These are phyloP conservation scores for Tremellales sp. DNA, from an alignment of 1,284 basidiomycete genomes.

Conservation along the genomic window DNA sequence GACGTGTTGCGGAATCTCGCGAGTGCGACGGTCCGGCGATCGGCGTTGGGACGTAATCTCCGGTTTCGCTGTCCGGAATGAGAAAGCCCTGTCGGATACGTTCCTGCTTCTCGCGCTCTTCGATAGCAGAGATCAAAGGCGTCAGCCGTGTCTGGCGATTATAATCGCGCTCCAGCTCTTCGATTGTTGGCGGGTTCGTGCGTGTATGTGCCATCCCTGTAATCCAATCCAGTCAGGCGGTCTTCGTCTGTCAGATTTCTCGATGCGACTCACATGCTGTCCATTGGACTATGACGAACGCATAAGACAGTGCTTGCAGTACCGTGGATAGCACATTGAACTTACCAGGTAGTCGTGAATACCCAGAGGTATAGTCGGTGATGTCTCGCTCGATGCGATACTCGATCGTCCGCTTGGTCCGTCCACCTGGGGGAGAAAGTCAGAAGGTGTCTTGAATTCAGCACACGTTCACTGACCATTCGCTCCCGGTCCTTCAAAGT, in stretches of 20 bases:
- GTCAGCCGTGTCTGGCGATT: slow-evolving; percentile 22
- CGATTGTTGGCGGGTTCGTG: slow-evolving; percentile 26
- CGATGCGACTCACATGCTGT: slow-evolving; percentile 25
- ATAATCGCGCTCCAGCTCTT: slow-evolving; percentile 34
- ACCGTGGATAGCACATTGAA: not conserved
- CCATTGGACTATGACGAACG: slow-evolving; percentile 28
- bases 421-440: slow-evolving; percentile 15
- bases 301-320: not conserved
- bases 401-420: slow-evolving; percentile 28
- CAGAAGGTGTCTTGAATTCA: not conserved
- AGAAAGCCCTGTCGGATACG: slow-evolving; percentile 44
- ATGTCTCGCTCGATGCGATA: slow-evolving; percentile 22
- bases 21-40: slow-evolving; percentile 15
- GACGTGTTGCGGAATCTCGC: not conserved
- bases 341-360: slow-evolving; percentile 30
- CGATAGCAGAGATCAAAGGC: slow-evolving; percentile 32
- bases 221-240: not conserved
- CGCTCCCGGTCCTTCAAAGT: slow-evolving; percentile 27
- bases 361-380: slow-evolving; percentile 26
- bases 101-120: slow-evolving; percentile 36
- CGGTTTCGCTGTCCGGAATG: slow-evolving; percentile 22
- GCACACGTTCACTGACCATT: slow-evolving; percentile 12
- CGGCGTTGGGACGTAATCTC: not conserved
- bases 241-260: not conserved
- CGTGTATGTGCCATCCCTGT: slow-evolving; percentile 41